These are phyloP conservation scores for Claviceps paspali DNA, from an alignment of 2,329 filamentous ascomycete genomes.

Conservation along the genomic window DNA sequence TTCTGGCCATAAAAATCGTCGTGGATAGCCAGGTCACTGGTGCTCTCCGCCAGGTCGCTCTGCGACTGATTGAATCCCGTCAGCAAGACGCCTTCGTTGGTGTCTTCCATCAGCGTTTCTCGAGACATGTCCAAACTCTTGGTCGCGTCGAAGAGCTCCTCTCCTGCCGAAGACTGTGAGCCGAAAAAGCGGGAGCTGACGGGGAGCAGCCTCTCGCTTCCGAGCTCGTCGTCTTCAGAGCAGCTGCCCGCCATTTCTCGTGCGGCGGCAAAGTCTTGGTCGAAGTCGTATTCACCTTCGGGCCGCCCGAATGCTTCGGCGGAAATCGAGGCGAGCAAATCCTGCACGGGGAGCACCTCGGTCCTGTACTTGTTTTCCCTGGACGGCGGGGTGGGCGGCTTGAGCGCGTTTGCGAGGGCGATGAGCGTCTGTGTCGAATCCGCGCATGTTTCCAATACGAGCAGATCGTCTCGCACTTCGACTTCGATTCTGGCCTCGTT, in stretches of 20 bases:
- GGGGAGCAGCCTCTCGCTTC: conserved; percentile 19
- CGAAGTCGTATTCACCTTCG: conserved; percentile 46
- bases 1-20: conserved; percentile 62
- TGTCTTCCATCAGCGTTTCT: conserved; percentile 19
- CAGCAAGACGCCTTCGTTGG: conserved; percentile 21
- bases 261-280: conserved; percentile 44
- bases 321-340: conserved; percentile 81
- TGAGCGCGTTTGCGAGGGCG: conserved; percentile 59
- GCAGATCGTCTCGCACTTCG: conserved; percentile 68
- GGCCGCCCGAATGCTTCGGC: conserved; percentile 62
- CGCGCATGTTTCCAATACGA: conserved; percentile 88
- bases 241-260: conserved; percentile 29
- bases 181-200: conserved; percentile 33
- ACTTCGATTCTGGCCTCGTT: conserved; percentile 53
- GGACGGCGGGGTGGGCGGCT: conserved; percentile 69
- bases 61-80: conserved; percentile 16
- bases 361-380: conserved; percentile 78
- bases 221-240: conserved; percentile 17
- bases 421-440: conserved; percentile 93
- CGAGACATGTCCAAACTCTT: conserved; percentile 16
- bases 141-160: conserved; percentile 34
- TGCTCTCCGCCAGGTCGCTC: conserved; percentile 30
- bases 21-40: conserved; percentile 53
- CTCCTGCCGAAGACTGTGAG: conserved; percentile 24
- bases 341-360: conserved; percentile 68